Conservation (phyloP, 805 yeast species). For the Starmerella gropengiesseri region DNA sequence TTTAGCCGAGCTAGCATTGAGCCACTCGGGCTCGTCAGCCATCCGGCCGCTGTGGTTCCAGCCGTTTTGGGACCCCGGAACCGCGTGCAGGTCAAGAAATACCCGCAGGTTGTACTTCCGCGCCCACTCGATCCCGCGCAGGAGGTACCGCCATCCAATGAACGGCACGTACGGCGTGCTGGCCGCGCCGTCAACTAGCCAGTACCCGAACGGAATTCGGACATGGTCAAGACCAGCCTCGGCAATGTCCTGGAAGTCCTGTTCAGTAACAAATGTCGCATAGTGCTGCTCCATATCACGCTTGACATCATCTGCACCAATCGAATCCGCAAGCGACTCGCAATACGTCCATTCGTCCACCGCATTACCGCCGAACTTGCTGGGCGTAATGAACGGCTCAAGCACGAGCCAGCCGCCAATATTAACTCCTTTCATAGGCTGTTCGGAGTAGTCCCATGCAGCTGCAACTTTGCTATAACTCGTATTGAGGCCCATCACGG, state of each 20-base stretch:
- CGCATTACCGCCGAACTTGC: slow-evolving; percentile 41
- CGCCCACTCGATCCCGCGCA: slow-evolving; percentile 60
- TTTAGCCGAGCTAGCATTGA: slow-evolving; percentile 34
- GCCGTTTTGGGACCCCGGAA: slow-evolving; percentile 79
- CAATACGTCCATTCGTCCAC: slow-evolving; percentile 61
- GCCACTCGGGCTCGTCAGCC: slow-evolving; percentile 32
- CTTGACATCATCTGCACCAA: slow-evolving; percentile 39
- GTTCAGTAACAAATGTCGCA: slow-evolving; percentile 54
- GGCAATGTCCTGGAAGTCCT: slow-evolving; percentile 51
- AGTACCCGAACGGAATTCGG: slow-evolving; percentile 70
- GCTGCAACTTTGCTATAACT: slow-evolving; percentile 24
- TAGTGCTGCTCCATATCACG: slow-evolving; percentile 51
- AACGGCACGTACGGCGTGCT: slow-evolving; percentile 46
- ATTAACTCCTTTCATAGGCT: slow-evolving; percentile 53
- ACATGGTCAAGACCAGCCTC: slow-evolving; percentile 59
- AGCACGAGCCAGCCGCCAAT: slow-evolving; percentile 83
- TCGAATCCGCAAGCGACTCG: slow-evolving; percentile 31
- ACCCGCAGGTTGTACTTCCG: slow-evolving; percentile 47
- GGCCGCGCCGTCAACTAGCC: slow-evolving; percentile 35
- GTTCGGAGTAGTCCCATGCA: slow-evolving; percentile 22
- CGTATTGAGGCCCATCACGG: slow-evolving; percentile 30
- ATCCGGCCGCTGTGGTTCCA: slow-evolving; percentile 39
- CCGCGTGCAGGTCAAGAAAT: slow-evolving; percentile 71
- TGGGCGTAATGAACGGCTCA: slow-evolving; percentile 78
- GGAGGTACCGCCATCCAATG: slow-evolving; percentile 36